Conservation (phyloP, 495 filamentous ascomycete species). For the Trypethelium eluteriae region DNA sequence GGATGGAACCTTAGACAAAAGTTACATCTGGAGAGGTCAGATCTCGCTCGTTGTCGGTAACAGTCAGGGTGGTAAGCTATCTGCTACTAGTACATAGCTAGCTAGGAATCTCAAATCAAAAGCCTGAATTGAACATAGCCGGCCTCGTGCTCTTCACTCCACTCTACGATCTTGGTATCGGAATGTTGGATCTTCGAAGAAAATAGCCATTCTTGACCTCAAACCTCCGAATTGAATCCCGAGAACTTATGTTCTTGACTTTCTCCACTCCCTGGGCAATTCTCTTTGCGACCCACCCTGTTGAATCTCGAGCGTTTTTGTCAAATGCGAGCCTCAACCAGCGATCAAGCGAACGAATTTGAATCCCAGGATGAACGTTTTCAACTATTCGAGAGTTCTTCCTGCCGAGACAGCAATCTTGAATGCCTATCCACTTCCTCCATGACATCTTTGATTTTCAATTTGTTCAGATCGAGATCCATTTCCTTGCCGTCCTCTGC, state of each 20-base stretch:
- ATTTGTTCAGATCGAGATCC: conserved; percentile 58
- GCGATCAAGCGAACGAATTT: too few species aligned
- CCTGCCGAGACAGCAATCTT: conserved; percentile 66
- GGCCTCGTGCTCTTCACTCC: not conserved
- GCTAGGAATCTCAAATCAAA: not conserved
- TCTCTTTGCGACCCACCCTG: too few species aligned
- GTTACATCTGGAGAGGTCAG: not conserved
- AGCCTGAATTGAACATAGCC: not conserved
- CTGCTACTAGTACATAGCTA: not conserved
- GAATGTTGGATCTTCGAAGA: too few species aligned
- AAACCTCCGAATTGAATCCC: too few species aligned
- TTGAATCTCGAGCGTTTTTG: too few species aligned
- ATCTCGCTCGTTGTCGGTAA: not conserved
- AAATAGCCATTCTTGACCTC: too few species aligned
- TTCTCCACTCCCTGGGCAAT: not conserved
- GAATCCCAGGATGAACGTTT: not conserved
- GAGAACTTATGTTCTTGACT: not conserved
- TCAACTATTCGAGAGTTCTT: conserved; percentile 48
- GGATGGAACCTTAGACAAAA: not conserved
- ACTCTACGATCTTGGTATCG: not conserved
- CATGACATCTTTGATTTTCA: conserved; percentile 78
- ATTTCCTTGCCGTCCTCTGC: conserved; percentile 78
- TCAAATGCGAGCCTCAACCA: not conserved
- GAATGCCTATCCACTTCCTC: conserved; percentile 90
- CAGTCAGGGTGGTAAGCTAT: not conserved